phyloP scores from a whole-genome alignment of 345 rosid genomes.

The Excoecaria cochinchinensis region DNA sequence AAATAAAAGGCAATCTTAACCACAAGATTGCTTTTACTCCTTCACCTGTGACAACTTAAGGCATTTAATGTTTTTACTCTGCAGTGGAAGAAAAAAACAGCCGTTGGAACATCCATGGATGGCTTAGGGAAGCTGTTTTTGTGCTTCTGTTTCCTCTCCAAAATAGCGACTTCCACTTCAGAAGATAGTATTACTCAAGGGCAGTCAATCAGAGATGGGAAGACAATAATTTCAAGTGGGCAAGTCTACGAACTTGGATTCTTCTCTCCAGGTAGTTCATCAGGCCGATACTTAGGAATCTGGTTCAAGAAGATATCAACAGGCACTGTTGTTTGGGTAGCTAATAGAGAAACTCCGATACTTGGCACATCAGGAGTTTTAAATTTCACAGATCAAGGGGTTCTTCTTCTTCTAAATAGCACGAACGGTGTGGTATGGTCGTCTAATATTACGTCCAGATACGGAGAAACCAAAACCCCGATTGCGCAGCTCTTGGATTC shows the following conservation, averaged over 20 bases:
- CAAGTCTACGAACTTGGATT: slow-evolving; percentile 25
- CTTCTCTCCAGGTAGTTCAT: slow-evolving; percentile 21
- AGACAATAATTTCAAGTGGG: slow-evolving; percentile 19
- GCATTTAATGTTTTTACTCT: too few species aligned
- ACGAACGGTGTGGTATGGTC: slow-evolving; percentile 26
- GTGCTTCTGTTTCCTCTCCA: not conserved
- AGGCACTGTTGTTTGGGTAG: slow-evolving; percentile 30
- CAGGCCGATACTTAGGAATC: slow-evolving; percentile 21
- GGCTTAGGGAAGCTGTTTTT: not conserved
- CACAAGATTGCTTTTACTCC: too few species aligned
- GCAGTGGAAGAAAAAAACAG: not conserved
- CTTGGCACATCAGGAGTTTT: slow-evolving; percentile 12
- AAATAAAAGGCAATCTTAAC: too few species aligned
- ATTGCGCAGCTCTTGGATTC: slow-evolving; percentile 27
- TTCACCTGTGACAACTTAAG: too few species aligned
- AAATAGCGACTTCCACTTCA: not conserved
- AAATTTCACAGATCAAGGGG: slow-evolving; percentile 16
- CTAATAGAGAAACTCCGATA: slow-evolving; percentile 27
- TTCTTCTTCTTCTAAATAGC: slow-evolving; percentile 23
- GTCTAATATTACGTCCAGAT: slow-evolving; percentile 16
- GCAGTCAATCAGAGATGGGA: slow-evolving; percentile 20
- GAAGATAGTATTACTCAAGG: slow-evolving; percentile 16
- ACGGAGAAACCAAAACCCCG: not conserved
- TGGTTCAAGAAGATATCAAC: slow-evolving; percentile 27
- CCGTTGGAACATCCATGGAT: slow-evolving; percentile 8